Base-by-base conservation (phyloP, 768 basidiomycete species). In the Lentinula guzmanii region DNA sequence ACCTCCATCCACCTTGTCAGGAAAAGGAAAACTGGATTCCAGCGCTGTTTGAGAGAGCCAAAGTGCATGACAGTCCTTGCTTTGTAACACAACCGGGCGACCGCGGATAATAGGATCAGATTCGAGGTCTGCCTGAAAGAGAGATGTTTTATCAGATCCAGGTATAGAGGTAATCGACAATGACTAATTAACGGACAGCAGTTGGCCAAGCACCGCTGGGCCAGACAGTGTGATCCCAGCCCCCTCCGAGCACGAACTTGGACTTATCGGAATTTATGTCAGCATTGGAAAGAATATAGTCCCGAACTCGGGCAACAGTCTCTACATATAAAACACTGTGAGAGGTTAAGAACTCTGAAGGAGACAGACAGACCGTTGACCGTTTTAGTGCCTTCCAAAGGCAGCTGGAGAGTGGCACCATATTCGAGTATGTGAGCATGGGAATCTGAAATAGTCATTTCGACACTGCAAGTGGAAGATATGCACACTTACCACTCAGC, bases 221-320 rank as follows among this genome's bases (percentile, higher is more conserved):
- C 89, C 89, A 91, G 58, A 80, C 74, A 1, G 92, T 95, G 72
- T 96, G 95, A 70, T 96, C 91, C 93, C 95, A 96, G 1, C 94
- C 95, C 69, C 89, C 85, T 2, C 93, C 93, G 59, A 86, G 81
- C 15, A 96, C 80, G 70, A 86, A 86, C 64, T 79, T 81, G 21
- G 81, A 77, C 13, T 75, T 80, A 69, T 92, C 81, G 18, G 76
- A 74, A 21, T 76, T 70, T n/a, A 88, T 71, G 45, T 86, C 85
- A 0, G 81, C 81, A 63, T 85, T 79, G 8, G 77, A 70, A 10
- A 84, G 71, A 58, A 93, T 85, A 71, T 84, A 89, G 21, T 80
- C 69, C 56, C 80, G 79, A 41, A 93, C 80, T 50, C 84, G 81
- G 1, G 75, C 75, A 41, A 90, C 82, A 56, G 88, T 85, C 61